These are phyloP conservation scores for Pleomassaria siparia DNA, from an alignment of 2,329 filamentous ascomycete genomes.

Conservation along the genomic window DNA sequence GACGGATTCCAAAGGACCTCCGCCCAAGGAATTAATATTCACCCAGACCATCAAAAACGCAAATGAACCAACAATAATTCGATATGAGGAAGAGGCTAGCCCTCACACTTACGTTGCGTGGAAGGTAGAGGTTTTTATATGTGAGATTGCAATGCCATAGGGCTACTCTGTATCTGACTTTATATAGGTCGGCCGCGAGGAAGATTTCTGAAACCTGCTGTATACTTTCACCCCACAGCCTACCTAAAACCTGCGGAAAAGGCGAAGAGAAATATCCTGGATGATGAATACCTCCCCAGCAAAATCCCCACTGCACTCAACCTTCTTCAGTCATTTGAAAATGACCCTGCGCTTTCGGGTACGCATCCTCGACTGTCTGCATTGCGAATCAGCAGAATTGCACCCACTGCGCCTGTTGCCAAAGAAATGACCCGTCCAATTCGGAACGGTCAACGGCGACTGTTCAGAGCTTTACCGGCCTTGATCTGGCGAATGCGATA, in stretches of 20 bases:
- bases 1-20: conserved; percentile 37
- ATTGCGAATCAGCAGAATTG: conserved; percentile 71
- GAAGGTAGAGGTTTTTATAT: conserved; percentile 41
- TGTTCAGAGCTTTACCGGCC: conserved; percentile 66
- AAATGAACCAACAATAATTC: conserved; percentile 33
- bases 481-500: conserved; percentile 74
- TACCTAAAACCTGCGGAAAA: conserved; percentile 58
- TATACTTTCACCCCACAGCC: conserved; percentile 61
- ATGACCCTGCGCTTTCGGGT: conserved; percentile 64
- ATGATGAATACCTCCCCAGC: conserved; percentile 69
- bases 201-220: conserved; percentile 65
- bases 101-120: conserved; percentile 42
- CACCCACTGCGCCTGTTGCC: conserved; percentile 62
- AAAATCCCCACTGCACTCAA: conserved; percentile 71
- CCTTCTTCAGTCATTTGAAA: conserved; percentile 71
- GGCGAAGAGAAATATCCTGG: conserved; percentile 45
- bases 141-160: conserved; percentile 17
- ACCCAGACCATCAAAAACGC: conserved; percentile 42
- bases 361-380: conserved; percentile 70
- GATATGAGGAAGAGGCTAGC: conserved; percentile 25
- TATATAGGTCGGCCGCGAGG: conserved; percentile 51
- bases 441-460: conserved; percentile 62
- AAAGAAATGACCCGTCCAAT: conserved; percentile 66
- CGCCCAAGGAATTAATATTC: conserved; percentile 61
- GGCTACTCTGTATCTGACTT: conserved; percentile 10